A percentile compares a stretch with the other conserved stretches of the same genome.
Conservation (phyloP, 208 protist genomes). For the Trypanosoma brucei region DNA sequence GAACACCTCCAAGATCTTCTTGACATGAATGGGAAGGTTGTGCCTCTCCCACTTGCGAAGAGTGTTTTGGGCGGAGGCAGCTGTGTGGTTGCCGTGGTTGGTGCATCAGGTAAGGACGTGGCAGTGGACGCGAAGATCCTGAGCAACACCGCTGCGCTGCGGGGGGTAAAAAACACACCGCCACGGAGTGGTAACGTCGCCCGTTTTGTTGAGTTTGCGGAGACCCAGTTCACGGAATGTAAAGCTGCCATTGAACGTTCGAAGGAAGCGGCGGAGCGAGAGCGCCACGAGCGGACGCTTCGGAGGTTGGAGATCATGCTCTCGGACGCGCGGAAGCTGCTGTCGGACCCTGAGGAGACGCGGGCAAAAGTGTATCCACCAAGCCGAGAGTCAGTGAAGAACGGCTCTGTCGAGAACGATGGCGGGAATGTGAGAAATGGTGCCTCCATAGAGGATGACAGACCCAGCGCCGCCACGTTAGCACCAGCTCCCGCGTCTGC, state of each 20-base stretch:
- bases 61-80: slow-evolving; percentile 42
- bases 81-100: slow-evolving; percentile 28
- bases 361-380: slow-evolving; percentile 39
- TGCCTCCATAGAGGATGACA: background rate
- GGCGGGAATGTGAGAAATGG: too few species aligned
- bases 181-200: slow-evolving; percentile 57
- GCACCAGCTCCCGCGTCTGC: background rate
- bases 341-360: slow-evolving; percentile 25
- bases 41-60: slow-evolving; percentile 39
- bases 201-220: slow-evolving; percentile 58
- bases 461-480: background rate
- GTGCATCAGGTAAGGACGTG: slow-evolving; percentile 26
- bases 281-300: slow-evolving; percentile 20
- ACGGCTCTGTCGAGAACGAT: background rate
- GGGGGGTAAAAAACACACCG: slow-evolving; percentile 30
- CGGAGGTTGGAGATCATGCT: slow-evolving; percentile 41
- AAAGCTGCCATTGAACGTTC: slow-evolving; percentile 15
- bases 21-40: slow-evolving; percentile 34
- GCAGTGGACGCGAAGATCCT: slow-evolving; percentile 31
- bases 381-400: background rate
- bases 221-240: slow-evolving; percentile 27
- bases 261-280: slow-evolving; percentile 26
- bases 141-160: slow-evolving; percentile 23
- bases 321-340: slow-evolving; percentile 36
- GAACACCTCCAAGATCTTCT: slow-evolving; percentile 36